Base-by-base conservation (phyloP, 1,139 yeast genomes). In the Nakaseomyces uthaithaninus region DNA sequence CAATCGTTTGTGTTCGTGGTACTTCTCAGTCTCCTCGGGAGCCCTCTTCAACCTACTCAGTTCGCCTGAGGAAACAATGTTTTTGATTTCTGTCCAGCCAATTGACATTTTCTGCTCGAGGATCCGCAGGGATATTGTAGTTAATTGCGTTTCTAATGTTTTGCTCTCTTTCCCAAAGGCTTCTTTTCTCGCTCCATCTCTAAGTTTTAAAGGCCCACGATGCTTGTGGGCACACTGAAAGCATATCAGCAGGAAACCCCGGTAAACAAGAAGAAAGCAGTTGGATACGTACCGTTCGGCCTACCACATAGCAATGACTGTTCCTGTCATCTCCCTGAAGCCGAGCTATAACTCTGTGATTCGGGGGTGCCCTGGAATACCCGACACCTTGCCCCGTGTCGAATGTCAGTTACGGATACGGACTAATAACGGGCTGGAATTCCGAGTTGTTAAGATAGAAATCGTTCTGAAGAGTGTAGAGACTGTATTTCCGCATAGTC, bases 371-470 rank as follows among this genome's bases (percentile, higher is more conserved):
- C 81, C 83, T 1, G 84, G 84, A 0, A 74, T 77, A 1, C 73
- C 79, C 1, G 66, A 77, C 43, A 75, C 80, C 9, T 59, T 75
- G 51, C 66, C 67, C 40, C 51, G 74, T 46, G 45, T 55, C 1
- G 59, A 56, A 33, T 55, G 61, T 33, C 61, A 57, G 44, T 44
- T 62, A 4, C 51, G 63, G 39, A 47, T 60, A n/a, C 49, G 63
- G 42, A 57, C 65, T 3, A 60, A 51, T 36, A 55, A 59, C 39
- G 60, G 95, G 50, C 79, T 74, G 2, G 94, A 95, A 57, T 84
- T 85, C 47, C 80, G 72, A 28, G 84, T 74, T 15, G 94, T 78
- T 16, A 85, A 68, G 30, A 83, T 77, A 0, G 80, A 65, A n/a
- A 55, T 60, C 0, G 39, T 57, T 46, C 38, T 71, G n/a, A 53